phyloP scores from a whole-genome alignment of 108 stramenopile genomes.

The Cyclostephanos tholiformis region DNA sequence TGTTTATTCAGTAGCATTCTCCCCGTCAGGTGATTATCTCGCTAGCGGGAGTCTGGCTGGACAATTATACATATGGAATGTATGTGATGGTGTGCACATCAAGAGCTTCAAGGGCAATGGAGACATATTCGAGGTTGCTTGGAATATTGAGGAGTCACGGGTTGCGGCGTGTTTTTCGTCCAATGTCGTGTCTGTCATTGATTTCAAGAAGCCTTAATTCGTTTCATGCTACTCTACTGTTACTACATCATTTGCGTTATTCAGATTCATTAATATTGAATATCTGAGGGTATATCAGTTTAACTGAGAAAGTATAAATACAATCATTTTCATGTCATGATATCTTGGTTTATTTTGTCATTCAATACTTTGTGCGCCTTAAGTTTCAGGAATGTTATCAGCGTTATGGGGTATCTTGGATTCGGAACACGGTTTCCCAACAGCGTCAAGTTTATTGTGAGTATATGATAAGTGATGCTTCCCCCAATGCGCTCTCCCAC shows the following conservation, averaged over 20 bases:
- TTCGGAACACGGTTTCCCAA: too few species aligned
- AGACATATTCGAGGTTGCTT: conserved; percentile 93
- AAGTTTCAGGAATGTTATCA: too few species aligned
- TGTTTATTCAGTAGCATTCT: conserved; percentile 89
- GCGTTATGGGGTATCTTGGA: neutral
- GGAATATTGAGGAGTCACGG: conserved; percentile 91
- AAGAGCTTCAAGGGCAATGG: conserved; percentile 90
- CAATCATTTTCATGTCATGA: neutral
- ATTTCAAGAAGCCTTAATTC: conserved; percentile 63
- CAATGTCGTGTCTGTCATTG: conserved; percentile 86
- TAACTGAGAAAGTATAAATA: neutral
- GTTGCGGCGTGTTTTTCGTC: conserved; percentile 91
- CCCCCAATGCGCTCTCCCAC: too few species aligned
- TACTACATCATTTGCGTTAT: conserved; percentile 11
- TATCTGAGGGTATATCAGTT: neutral
- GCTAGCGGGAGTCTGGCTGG: conserved; percentile 89
- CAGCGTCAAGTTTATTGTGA: too few species aligned
- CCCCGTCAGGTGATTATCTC: conserved; percentile 83
- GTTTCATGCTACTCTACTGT: conserved; percentile 11
- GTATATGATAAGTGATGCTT: too few species aligned
- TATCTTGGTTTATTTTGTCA: neutral
- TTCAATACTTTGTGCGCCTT: neutral
- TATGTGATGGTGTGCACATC: conserved; percentile 69
- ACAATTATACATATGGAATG: conserved; percentile 92
- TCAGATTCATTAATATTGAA: neutral